Percentiles rank a stretch among this genome's conserved stretches.
These are phyloP conservation scores for Apiospora rasikravindrae DNA, from an alignment of 2,329 filamentous ascomycete species.

Conservation along the genomic window DNA sequence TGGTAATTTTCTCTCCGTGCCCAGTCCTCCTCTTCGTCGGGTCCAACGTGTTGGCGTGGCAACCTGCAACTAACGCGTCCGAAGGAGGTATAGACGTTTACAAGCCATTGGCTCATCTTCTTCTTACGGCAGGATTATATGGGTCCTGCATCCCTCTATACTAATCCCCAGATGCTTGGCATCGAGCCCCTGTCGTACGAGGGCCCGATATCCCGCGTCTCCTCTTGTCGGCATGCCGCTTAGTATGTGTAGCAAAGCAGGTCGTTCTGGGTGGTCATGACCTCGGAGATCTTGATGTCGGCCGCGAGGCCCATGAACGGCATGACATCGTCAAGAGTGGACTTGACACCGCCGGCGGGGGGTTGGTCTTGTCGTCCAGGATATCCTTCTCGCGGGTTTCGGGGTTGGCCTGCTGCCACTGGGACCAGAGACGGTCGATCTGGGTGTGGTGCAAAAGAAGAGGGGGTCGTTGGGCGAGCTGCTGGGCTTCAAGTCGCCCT, in stretches of 20 bases:
- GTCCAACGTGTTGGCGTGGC: too few species aligned
- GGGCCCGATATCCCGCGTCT: too few species aligned
- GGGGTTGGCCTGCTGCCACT: conserved; percentile 16
- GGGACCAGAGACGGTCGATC: conserved; percentile 18
- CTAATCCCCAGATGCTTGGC: too few species aligned
- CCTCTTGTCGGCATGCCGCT: not conserved
- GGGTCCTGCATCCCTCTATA: too few species aligned
- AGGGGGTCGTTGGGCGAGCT: conserved; percentile 11
- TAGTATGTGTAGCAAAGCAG: conserved; percentile 4
- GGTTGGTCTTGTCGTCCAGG: not conserved
- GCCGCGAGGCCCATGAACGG: not conserved
- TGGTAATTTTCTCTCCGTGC: too few species aligned
- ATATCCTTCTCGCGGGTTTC: not conserved
- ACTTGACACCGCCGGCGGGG: not conserved
- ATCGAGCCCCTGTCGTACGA: too few species aligned
- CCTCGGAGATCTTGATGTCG: not conserved
- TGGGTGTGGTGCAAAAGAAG: conserved; percentile 21
- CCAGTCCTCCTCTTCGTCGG: too few species aligned
- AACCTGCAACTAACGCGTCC: too few species aligned
- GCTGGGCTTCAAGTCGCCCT: conserved; percentile 18
- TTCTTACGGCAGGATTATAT: too few species aligned
- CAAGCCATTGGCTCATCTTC: too few species aligned
- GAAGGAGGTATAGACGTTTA: too few species aligned
- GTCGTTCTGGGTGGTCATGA: not conserved
- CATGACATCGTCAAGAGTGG: not conserved